phyloP scores from a whole-genome alignment of 73 alveolate species.

The Effrenium voratum region DNA sequence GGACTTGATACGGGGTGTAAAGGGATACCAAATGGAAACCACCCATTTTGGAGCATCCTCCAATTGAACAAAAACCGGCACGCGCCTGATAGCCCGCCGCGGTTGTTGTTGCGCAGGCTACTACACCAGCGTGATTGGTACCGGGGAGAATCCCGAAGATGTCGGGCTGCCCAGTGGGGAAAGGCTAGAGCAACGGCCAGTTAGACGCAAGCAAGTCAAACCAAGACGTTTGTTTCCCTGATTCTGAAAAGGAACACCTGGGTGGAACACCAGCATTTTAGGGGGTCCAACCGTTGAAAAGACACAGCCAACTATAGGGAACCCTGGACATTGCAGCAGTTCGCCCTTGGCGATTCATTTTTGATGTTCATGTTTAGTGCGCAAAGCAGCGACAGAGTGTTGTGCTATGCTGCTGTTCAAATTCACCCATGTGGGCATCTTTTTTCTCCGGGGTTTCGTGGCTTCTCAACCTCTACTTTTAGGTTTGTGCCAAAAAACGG shows the following conservation, averaged over 20 bases:
- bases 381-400: too few relatives aligned
- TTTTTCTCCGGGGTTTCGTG: too few relatives aligned
- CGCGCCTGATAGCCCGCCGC: neutral
- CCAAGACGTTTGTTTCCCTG: neutral
- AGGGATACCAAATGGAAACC: neutral
- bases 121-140: constrained; percentile 67
- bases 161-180: neutral
- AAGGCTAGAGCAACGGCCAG: neutral
- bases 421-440: too few relatives aligned
- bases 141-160: constrained; percentile 35
- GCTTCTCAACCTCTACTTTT: too few relatives aligned
- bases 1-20: too few relatives aligned
- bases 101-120: constrained; percentile 7
- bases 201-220: neutral
- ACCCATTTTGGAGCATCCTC: neutral
- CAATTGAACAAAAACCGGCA: neutral
- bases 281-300: too few relatives aligned
- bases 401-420: too few relatives aligned
- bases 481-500: too few relatives aligned
- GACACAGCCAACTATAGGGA: neutral
- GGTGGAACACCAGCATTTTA: neutral
- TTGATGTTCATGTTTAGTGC: too few relatives aligned
- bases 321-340: neutral
- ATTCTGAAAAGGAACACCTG: neutral
- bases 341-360: neutral